Conservation (phyloP, 257 asterid species). For the Gentiana macrophylla region DNA sequence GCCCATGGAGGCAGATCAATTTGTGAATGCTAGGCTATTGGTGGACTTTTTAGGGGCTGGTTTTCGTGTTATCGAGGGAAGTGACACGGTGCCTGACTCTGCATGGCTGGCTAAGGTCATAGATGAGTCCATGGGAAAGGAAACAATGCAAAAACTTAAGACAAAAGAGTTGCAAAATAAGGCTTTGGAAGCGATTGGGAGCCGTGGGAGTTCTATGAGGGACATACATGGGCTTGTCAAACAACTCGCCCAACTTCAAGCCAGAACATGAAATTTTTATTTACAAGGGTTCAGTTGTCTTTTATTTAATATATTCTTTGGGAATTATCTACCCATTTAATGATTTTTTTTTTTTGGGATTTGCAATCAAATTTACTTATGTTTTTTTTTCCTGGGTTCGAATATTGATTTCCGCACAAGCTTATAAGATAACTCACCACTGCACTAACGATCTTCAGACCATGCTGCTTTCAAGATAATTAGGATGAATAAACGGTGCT, state of each 20-base stretch:
- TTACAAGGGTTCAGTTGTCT: no score
- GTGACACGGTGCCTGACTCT: constrained; percentile 40
- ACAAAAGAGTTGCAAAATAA: constrained; percentile 37
- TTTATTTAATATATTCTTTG: no score
- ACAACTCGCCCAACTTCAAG: constrained; percentile 17
- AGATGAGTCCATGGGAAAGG: constrained; percentile 30
- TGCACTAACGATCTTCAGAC: no score
- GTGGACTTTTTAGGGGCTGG: constrained; percentile 40
- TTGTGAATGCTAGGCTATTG: constrained; percentile 34
- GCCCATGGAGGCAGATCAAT: constrained; percentile 97
- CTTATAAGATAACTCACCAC: no score
- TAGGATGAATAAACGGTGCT: no score
- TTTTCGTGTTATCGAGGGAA: constrained; percentile 35
- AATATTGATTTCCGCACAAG: no score
- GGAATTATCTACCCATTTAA: no score
- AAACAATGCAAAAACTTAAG: constrained; percentile 16
- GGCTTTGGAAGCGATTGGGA: constrained; percentile 36
- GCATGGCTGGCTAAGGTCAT: constrained; percentile 34
- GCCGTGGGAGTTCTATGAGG: constrained; percentile 39
- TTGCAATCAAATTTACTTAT: no score
- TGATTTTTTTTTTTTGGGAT: no score
- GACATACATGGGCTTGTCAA: constrained; percentile 37
- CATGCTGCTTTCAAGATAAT: no score
- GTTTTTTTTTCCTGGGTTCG: no score
- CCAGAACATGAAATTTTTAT: no score